Conservation (phyloP, 305 asterid species). For the Fraxinus paxiana region DNA sequence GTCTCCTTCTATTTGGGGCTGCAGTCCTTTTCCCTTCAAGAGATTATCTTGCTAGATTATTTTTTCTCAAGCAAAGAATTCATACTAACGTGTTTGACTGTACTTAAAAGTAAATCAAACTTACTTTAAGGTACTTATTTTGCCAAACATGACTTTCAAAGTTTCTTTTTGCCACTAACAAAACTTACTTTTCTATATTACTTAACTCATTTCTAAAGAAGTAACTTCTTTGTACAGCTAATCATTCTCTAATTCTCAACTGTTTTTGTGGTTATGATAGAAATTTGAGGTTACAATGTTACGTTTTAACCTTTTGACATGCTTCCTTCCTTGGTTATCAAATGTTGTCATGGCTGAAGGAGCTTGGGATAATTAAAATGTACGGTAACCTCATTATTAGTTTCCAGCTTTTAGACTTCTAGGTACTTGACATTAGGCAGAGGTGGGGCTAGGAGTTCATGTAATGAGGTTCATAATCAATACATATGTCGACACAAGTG, state of each 20-base stretch:
- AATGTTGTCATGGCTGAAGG: slow-evolving; percentile 18
- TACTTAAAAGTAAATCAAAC: background rate
- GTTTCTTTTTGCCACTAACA: background rate
- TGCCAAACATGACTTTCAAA: background rate
- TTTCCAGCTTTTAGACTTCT: slow-evolving; percentile 10
- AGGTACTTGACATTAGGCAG: slow-evolving; percentile 13
- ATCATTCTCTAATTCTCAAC: background rate
- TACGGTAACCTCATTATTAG: background rate
- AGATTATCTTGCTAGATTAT: slow-evolving; percentile 5
- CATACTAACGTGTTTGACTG: background rate
- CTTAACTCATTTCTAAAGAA: background rate
- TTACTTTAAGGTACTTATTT: background rate
- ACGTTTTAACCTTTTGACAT: background rate
- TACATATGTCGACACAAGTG: background rate
- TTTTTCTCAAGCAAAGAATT: background rate
- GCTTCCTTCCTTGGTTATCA: background rate
- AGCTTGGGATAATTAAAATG: slow-evolving; percentile 8
- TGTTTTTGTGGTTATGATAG: background rate
- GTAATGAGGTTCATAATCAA: background rate
- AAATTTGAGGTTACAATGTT: background rate
- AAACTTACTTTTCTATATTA: background rate
- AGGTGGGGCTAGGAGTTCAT: background rate
- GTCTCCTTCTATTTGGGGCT: slow-evolving; percentile 10
- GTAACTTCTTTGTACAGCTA: background rate
- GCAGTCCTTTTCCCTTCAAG: slow-evolving; percentile 17